Evolutionary conservation across 2,329 filamentous ascomycete genomes (phyloP), one percentile per base, ranked within the genome.

Genomic region (Orbilia brochopaga): DNA sequence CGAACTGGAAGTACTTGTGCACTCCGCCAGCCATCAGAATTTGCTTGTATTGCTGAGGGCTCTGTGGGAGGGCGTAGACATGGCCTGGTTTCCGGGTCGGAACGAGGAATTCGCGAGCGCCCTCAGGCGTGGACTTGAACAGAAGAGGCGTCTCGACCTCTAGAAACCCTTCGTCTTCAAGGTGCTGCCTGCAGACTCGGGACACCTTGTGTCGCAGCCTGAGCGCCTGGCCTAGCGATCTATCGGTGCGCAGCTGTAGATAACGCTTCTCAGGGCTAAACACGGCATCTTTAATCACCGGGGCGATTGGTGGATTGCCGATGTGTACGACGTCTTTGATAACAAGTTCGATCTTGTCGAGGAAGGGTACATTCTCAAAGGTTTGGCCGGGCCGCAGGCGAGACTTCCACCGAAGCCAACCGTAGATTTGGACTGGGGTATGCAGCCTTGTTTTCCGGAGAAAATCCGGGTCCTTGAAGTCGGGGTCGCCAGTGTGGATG

Each of bases 11-110:
- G 79, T 99, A 99, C 44, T 85, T 86, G 0, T 84, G 81, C 10
- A 97, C 85, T 0, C 93, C 93, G 72, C 90, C 90, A 0, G 92
- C 90, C 92, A 99, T 97, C 46, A 99, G 84, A 1, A 97, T 90
- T 81, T 99, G 94, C 81, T 99, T 99, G 79, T 97, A 99, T 79
- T 99, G 94, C 79, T 99, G 94, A 0, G 94, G 94, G 75, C 93
- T 97, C 79, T 99, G 95, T 0, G 92, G 92, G 19, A 99, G 82
- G 7, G 94, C 94, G 79, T 97, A 99, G 2, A 91, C 92, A 70
- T 87, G 82, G 0, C 91, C 91, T 2, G 61, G 60, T 37, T 84
- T 85, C 27, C 94, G 84, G 0, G 92, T 96, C 0, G 94, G 94
- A 2, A 99, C 93, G 4, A 99, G 80, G 74, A 99, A 99, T 79